Evolutionary conservation across 371 early-diverging fungal genomes (phyloP), one percentile per base, ranked within the genome.

Genomic region (Mortierella sp.): DNA sequence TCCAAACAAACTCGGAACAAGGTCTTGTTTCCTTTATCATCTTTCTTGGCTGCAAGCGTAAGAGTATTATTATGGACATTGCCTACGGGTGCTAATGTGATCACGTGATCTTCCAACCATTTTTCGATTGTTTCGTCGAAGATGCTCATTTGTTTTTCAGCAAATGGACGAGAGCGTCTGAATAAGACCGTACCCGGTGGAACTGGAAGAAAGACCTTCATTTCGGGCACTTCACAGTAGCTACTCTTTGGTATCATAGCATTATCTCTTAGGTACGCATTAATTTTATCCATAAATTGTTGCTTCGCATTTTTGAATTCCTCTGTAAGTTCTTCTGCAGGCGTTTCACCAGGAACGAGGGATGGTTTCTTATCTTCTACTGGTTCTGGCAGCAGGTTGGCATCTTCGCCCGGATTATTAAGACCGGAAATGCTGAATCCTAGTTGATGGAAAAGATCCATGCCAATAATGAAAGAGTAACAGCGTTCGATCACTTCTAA

Each of bases 11-110:
- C 53, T 26, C 70, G n/a, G n/a, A 59, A 63, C 1, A 34, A 14
- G 1, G 62, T 64, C 8, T 66, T 60, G 17, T 64, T 64, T 0
- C 76, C 58, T 3, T 52, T 3, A 0, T 15, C 26, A 21, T 79
- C 69, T 30, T 79, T 79, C 31, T 79, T 79, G 7, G 50, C 55
- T 12, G 61, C 68, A 1, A 78, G 31, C 0, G 64, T 67, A 2
- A 78, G 31, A 4, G 70, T 65, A 17, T 58, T 64, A 41, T 78
- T 78, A 54, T 64, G 66, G 43, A 43, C 19, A n/a, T n/a, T 43
- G 21, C 43, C 43, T n/a, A 17, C 43, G 7, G 43, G 43, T 17
- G 43, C 43, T 6, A 43, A n/a, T n/a, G 15, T 21, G 17, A 43
- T 43, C 5, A 64, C 55, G n/a, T 51, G 52, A 17, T 64, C 46